Percentiles rank a stretch among this genome's conserved stretches.
phyloP scores from a whole-genome alignment of 345 rosid species.

The Toxicodendron radicans region DNA sequence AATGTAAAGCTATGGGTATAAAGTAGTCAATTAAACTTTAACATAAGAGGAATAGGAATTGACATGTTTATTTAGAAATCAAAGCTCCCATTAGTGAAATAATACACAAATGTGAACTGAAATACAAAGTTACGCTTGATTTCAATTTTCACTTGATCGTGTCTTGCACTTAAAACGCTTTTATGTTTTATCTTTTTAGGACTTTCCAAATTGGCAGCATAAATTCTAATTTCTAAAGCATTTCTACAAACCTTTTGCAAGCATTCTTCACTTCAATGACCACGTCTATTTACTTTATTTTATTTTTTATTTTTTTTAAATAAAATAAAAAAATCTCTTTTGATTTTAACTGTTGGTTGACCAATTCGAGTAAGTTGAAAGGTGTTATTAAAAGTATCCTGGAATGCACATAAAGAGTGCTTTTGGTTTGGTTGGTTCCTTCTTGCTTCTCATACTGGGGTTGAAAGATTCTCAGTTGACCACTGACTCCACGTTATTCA shows the following conservation, averaged over 20 bases:
- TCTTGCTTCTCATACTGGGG: not conserved
- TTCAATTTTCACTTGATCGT: not conserved
- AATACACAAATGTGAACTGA: slow-evolving; percentile 3
- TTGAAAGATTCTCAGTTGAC: slow-evolving; percentile 16
- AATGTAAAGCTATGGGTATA: too few relatives aligned
- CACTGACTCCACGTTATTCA: slow-evolving; percentile 12
- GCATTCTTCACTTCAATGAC: too few relatives aligned
- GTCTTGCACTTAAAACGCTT: not conserved
- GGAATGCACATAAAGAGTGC: too few relatives aligned
- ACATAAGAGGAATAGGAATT: too few relatives aligned
- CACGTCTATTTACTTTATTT: too few relatives aligned
- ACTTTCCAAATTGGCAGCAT: not conserved
- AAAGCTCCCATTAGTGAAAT: too few relatives aligned
- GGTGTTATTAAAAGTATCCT: not conserved
- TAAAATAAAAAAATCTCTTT: too few relatives aligned
- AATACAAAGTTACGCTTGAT: not conserved
- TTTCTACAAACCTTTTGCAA: not conserved
- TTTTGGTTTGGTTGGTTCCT: slow-evolving; percentile 6
- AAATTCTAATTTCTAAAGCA: not conserved
- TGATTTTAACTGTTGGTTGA: not conserved
- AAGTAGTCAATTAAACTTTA: too few relatives aligned
- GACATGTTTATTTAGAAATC: too few relatives aligned
- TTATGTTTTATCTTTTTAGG: not conserved
- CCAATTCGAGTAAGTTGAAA: not conserved
- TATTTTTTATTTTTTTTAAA: too few relatives aligned